A percentile compares a stretch with the other conserved stretches of the same genome.
Evolutionary conservation across 2,329 filamentous ascomycete genomes (phyloP).

Genomic region (Penicillium psychrosexuale): DNA sequence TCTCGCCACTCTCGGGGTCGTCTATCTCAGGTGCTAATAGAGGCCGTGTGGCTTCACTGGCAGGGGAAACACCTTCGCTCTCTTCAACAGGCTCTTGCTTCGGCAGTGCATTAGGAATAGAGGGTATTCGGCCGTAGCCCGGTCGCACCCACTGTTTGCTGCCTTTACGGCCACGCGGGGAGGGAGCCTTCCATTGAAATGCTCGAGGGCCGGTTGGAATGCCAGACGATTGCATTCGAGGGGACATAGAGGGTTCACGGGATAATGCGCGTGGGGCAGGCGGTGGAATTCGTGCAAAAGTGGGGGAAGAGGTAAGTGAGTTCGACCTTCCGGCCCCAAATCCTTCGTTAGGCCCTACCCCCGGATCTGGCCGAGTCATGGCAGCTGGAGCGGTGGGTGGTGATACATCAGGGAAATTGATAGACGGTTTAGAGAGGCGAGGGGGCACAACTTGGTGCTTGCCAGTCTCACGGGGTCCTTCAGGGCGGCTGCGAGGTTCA

Average conservation of each 20-base stretch:
- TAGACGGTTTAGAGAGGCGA: slow-evolving; percentile 26
- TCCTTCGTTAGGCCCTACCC: slow-evolving; percentile 19
- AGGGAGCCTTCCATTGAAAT: slow-evolving; percentile 30
- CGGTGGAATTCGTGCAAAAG: slow-evolving; percentile 23
- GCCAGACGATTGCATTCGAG: slow-evolving; percentile 34
- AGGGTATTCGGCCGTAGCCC: slow-evolving; percentile 31
- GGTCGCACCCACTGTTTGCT: slow-evolving; percentile 42
- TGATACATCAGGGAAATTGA: slow-evolving; percentile 29
- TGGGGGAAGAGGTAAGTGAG: slow-evolving; percentile 26
- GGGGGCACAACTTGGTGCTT: slow-evolving; percentile 26
- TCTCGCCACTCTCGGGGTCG: slow-evolving; percentile 5
- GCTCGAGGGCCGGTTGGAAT: slow-evolving; percentile 45
- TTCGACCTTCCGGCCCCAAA: slow-evolving; percentile 18
- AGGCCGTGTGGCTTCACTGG: slow-evolving; percentile 18
- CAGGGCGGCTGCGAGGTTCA: slow-evolving; percentile 27
- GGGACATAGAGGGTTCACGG: slow-evolving; percentile 36
- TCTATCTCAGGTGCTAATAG: background rate
- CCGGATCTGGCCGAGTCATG: slow-evolving; percentile 29
- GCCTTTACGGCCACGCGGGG: slow-evolving; percentile 33
- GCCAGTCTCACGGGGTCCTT: slow-evolving; percentile 21
- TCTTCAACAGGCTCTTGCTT: slow-evolving; percentile 36
- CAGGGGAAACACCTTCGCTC: slow-evolving; percentile 19
- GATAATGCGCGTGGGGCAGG: slow-evolving; percentile 29
- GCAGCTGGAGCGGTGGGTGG: slow-evolving; percentile 39
- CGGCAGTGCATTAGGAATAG: slow-evolving; percentile 16